Conservation (phyloP, 208 protist genomes). For the Tritrichomonas musculus region DNA sequence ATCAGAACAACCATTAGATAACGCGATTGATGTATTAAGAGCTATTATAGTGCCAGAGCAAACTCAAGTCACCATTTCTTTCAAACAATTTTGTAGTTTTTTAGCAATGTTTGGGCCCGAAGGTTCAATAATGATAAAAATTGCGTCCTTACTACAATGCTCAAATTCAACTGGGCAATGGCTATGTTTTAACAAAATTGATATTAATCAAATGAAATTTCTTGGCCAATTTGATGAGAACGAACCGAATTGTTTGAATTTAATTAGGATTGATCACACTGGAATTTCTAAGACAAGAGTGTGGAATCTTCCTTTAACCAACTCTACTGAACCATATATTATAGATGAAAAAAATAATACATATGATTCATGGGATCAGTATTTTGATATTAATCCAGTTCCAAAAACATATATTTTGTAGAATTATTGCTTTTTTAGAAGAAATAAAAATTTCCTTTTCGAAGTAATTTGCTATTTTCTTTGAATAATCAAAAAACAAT, state of each 20-base stretch:
- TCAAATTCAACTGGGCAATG: not conserved
- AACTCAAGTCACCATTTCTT: not conserved
- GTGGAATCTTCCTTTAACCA: not conserved
- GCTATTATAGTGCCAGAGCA: not conserved
- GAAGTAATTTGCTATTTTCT: no score
- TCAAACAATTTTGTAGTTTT: not conserved
- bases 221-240: not conserved
- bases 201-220: not conserved
- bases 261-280: not conserved
- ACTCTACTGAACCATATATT: not conserved
- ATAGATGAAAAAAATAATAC: not conserved
- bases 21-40: not conserved
- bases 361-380: not conserved
- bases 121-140: not conserved
- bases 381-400: not conserved
- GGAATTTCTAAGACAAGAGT: not conserved
- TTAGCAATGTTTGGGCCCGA: not conserved
- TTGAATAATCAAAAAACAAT: no score
- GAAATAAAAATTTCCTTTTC: no score
- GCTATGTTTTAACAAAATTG: not conserved
- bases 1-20: not conserved
- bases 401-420: no score
- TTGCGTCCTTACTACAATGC: not conserved
- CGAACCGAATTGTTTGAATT: not conserved
- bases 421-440: no score